Percentiles rank a stretch among this genome's conserved stretches.
Conservation (phyloP, 2,329 filamentous ascomycete species). For the Diplodia sapinea region DNA sequence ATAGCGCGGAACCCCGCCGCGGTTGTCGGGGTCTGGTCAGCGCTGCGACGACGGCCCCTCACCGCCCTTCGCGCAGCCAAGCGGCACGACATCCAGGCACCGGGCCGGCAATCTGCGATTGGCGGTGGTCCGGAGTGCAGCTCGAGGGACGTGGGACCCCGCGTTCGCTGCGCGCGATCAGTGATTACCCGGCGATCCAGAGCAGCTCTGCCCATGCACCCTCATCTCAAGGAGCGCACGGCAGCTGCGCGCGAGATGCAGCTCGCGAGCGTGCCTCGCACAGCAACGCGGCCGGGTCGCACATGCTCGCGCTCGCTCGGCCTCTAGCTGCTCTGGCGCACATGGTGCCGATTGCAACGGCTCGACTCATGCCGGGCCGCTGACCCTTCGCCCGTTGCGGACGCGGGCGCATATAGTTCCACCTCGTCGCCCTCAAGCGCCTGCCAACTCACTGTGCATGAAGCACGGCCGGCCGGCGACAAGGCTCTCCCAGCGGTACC, state of each 20-base stretch:
- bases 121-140: not conserved
- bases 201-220: slow-evolving; percentile 5
- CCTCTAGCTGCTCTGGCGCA: not conserved
- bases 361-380: slow-evolving; percentile 27
- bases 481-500: slow-evolving; percentile 26
- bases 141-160: not conserved
- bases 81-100: slow-evolving; percentile 21
- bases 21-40: slow-evolving; percentile 5
- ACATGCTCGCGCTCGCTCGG: slow-evolving; percentile 10
- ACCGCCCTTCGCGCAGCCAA: slow-evolving; percentile 9
- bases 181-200: slow-evolving; percentile 17
- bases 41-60: not conserved
- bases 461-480: slow-evolving; percentile 28
- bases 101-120: slow-evolving; percentile 12
- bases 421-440: slow-evolving; percentile 34
- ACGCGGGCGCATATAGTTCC: slow-evolving; percentile 37
- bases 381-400: slow-evolving; percentile 23
- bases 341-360: slow-evolving; percentile 28
- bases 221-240: not conserved
- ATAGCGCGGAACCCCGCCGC: slow-evolving; percentile 23
- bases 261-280: slow-evolving; percentile 1
- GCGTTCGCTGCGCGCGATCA: slow-evolving; percentile 19
- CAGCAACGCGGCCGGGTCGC: slow-evolving; percentile 14
- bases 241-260: slow-evolving; percentile 2
- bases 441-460: slow-evolving; percentile 44